Evolutionary conservation across 352 stramenopile species (phyloP), one percentile per base, ranked within the genome.

Genomic region (Phytophthora pisi): DNA sequence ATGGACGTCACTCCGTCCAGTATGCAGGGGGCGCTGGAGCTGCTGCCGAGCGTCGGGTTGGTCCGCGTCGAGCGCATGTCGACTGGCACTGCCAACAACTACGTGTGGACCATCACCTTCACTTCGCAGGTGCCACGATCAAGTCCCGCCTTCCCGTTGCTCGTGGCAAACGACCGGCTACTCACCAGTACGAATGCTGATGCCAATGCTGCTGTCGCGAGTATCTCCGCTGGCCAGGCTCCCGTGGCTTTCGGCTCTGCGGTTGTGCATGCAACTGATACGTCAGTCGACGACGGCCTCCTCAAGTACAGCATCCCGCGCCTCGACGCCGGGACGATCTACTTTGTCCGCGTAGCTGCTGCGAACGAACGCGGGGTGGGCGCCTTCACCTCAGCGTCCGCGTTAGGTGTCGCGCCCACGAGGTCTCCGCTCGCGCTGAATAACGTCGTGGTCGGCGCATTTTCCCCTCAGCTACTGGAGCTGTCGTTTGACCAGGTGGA

Each of bases 61-160:
- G 91, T 98, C 5, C 84, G 96, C 16, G 91, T 98, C 1, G 84
- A 93, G 54, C 87, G 96, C n/a, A 71, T 94, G 26, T 81, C 83
- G 23, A 72, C 81, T 9, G 66, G 61, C 3, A 55, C 45, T 3
- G 77, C 76, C 4, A 90, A 89, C 56, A 92, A 83, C 24, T 98
- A 88, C 68, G 74, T 83, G 9, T 98, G 95, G 94, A 80, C 68
- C 15, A 83, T 99, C 31, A 98, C 95, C 10, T 98, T 98, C 65
- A 79, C 72, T 18, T 74, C 66, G 13, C 80, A 91, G 43, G 77
- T 94, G 2, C 84, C 86, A 0, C 52, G 63, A 23, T 56, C 47
- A 4, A 52, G 13, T 11, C 28, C 61, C 0, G 40, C 57, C 2
- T 70, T 91, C n/a, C 82, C 82, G 2, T 53, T 64, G 26, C 71